Base-by-base conservation (phyloP, 2,329 filamentous ascomycete species). In the Ophiocordyceps camponoti-rufipedis region DNA sequence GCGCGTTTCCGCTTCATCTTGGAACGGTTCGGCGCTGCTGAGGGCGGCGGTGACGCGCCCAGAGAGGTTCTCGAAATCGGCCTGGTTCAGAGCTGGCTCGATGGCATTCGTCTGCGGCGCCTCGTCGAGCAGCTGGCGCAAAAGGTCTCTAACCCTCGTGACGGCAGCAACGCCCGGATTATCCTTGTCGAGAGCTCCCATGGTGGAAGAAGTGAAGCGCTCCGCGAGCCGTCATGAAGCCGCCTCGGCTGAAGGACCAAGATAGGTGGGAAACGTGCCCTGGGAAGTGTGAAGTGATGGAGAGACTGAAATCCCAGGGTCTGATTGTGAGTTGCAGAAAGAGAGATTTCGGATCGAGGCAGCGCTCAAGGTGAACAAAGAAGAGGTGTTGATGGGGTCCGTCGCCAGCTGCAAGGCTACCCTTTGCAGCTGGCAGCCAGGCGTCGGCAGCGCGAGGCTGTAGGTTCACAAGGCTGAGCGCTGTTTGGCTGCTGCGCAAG, bases 41-140 rank as follows among this genome's bases (percentile, higher is more conserved):
- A 61, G 46, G 42, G 59, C 61, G n/a, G 57, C 54, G 19, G 61
- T 59, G 10, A 78, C 58, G 50, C 64, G 66, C 28, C 56, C 58
- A 35, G 68, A 61, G 16, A 77, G 57, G 47, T 71, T 61, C 28
- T 68, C 63, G 48, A 82, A 72, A 56, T 86, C 76, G 44, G 75
- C 67, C 58, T 87, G 82, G 28, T 75, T 78, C 50, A 95, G 70
- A 4, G 80, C 76, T 12, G 84, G 83, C 53, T 94, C 86, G 52
- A 87, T 75, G 18, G 71, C 67, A 18, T 69, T 60, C 49, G 72
- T 60, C 38, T 65, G 56, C 45, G 70, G 70, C 47, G 80, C 80
- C 57, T 71, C 72, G 35, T 63, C 58, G 39, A 87, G 64, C 32
- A 84, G 69, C 38, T 70, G 61, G 39, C 69, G 62, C 31, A 86